A percentile compares a stretch with the other conserved stretches of the same genome.
phyloP scores from a whole-genome alignment of 2,329 filamentous ascomycete genomes.

The Colletotrichum sp. region DNA sequence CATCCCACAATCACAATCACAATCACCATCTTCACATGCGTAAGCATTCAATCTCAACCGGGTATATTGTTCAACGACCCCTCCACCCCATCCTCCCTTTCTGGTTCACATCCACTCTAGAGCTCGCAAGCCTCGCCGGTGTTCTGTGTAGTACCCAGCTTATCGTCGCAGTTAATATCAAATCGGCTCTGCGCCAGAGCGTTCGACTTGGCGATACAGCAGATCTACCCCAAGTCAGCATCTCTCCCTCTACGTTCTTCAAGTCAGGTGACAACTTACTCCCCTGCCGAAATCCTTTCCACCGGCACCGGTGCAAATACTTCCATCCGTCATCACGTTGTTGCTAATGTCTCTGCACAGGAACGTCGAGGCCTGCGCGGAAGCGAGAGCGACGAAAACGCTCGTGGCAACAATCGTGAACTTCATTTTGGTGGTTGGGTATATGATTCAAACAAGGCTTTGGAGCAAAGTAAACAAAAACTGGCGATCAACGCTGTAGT shows the following conservation, averaged over 20 bases:
- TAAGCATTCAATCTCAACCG: not conserved
- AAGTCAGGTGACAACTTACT: not conserved
- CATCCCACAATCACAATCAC: not conserved
- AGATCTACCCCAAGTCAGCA: not conserved
- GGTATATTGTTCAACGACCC: not conserved
- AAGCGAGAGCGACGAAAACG: not conserved
- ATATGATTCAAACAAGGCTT: not conserved
- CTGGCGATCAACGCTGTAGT: not conserved
- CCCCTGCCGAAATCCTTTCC: not conserved
- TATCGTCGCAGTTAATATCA: conserved; percentile 4
- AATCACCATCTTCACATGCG: rapidly evolving
- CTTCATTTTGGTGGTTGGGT: not conserved
- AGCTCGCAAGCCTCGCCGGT: not conserved
- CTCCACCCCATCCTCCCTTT: not conserved
- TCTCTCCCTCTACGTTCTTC: not conserved
- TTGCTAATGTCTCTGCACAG: not conserved
- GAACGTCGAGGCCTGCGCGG: not conserved
- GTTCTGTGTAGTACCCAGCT: not conserved
- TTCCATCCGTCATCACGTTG: not conserved
- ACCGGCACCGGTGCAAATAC: not conserved
- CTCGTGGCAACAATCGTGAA: not conserved
- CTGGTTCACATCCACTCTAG: not conserved
- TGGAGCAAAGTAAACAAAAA: not conserved
- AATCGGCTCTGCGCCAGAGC: not conserved
- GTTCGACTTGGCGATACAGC: not conserved